These are phyloP conservation scores for Berberis vulgaris DNA, from an alignment of 164 flowering plant genomes.

Conservation along the genomic window DNA sequence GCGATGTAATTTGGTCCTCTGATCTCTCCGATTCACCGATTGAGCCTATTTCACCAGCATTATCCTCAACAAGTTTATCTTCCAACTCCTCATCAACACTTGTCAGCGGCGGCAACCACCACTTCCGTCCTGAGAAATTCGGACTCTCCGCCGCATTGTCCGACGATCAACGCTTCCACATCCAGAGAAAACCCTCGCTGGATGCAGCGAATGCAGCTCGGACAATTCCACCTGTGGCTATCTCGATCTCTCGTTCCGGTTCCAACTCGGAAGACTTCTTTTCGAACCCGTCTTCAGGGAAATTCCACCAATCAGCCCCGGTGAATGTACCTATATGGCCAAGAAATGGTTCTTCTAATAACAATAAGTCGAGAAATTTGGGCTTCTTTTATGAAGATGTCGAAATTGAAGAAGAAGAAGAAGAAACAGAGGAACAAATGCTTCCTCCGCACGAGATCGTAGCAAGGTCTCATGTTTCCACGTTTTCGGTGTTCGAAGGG, in stretches of 20 bases:
- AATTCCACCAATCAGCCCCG: slow-evolving; percentile 38
- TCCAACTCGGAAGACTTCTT: neutral
- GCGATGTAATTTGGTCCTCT: slow-evolving; percentile 48
- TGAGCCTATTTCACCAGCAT: neutral
- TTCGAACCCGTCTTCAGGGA: slow-evolving; percentile 4
- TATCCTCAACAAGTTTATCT: neutral
- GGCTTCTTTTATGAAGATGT: neutral
- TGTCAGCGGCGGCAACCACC: neutral
- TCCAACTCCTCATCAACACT: neutral
- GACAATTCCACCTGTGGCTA: slow-evolving; percentile 20
- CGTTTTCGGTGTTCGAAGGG: slow-evolving; percentile 61
- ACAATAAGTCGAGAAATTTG: neutral
- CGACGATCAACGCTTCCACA: slow-evolving; percentile 20
- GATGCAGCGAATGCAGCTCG: slow-evolving; percentile 28
- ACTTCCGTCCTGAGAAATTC: slow-evolving; percentile 18
- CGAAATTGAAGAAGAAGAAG: slow-evolving; percentile 16
- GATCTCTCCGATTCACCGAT: too few species aligned
- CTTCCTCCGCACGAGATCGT: slow-evolving; percentile 57
- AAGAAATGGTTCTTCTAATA: too few species aligned
- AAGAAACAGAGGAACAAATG: slow-evolving; percentile 22
- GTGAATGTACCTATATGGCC: slow-evolving; percentile 51
- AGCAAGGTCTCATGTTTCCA: slow-evolving; percentile 32
- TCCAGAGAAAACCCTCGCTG: slow-evolving; percentile 27
- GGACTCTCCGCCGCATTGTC: slow-evolving; percentile 45
- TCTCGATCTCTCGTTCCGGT: slow-evolving; percentile 11